phyloP scores from a whole-genome alignment of 345 rosid genomes.

The Populus simonii region DNA sequence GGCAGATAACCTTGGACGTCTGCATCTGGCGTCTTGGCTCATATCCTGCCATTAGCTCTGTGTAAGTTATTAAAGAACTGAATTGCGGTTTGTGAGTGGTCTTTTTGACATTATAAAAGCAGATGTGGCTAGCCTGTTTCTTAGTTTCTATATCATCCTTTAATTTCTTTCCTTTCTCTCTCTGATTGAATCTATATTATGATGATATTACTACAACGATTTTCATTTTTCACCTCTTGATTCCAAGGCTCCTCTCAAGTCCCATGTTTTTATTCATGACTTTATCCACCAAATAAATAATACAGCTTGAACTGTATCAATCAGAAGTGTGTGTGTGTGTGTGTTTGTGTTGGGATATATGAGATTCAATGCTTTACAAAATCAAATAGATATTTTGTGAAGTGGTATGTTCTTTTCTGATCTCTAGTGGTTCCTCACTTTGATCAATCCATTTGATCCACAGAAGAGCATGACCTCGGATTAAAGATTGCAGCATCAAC shows the following conservation, averaged over 20 bases:
- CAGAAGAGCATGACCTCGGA: neutral
- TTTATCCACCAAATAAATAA: neutral
- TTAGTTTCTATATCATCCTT: neutral
- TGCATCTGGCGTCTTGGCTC: slow-evolving; percentile 9
- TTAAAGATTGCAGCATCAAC: neutral
- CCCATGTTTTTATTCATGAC: neutral
- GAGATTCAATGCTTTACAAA: too few relatives aligned
- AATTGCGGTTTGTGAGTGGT: neutral
- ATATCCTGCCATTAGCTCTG: neutral
- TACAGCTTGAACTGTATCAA: neutral
- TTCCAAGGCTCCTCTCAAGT: neutral
- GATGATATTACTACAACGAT: neutral
- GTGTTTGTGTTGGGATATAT: too few relatives aligned
- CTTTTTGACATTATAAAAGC: neutral
- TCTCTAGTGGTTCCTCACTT: neutral
- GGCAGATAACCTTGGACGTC: slow-evolving; percentile 14
- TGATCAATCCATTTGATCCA: neutral
- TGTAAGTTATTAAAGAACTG: neutral
- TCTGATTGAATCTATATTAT: neutral
- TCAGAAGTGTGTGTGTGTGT: neutral
- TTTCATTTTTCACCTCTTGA: neutral
- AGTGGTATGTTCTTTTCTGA: neutral
- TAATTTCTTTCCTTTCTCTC: neutral
- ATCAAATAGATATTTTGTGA: neutral
- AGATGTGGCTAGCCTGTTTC: neutral